phyloP scores from a whole-genome alignment of 257 asterid species.

The Penstemon newberryi region DNA sequence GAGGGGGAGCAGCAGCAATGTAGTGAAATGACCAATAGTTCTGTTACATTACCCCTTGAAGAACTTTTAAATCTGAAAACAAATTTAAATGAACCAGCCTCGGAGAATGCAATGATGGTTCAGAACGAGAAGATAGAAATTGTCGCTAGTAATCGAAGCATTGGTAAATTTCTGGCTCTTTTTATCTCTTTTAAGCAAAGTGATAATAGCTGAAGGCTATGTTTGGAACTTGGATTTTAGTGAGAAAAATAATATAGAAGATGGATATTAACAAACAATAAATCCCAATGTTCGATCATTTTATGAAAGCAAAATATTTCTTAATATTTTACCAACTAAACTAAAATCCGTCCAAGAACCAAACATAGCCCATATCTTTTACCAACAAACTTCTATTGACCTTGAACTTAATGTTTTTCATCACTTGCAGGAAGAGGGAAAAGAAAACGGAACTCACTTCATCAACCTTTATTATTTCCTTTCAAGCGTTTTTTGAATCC shows the following conservation, averaged over 20 bases:
- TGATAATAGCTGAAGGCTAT: neutral
- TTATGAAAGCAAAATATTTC: too few relatives aligned
- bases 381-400: neutral
- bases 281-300: too few relatives aligned
- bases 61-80: constrained; percentile 30
- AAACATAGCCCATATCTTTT: neutral
- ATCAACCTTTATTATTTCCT: constrained; percentile 48
- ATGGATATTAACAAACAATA: too few relatives aligned
- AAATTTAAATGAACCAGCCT: constrained; percentile 32
- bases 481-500: constrained; percentile 55
- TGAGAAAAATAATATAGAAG: too few relatives aligned
- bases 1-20: constrained; percentile 33
- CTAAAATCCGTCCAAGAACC: too few relatives aligned
- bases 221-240: too few relatives aligned
- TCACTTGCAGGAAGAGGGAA: constrained; percentile 42
- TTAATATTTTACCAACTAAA: too few relatives aligned
- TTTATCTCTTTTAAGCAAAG: neutral
- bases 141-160: constrained; percentile 27
- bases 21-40: constrained; percentile 28
- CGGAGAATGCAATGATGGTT: constrained; percentile 27
- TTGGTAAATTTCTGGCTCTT: constrained; percentile 35
- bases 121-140: constrained; percentile 29
- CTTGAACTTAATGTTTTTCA: constrained; percentile 18
- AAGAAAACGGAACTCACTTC: constrained; percentile 43
- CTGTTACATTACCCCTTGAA: constrained; percentile 25